These are phyloP conservation scores for Acacia acuminata DNA, from an alignment of 306 rosid species.

Conservation along the genomic window DNA sequence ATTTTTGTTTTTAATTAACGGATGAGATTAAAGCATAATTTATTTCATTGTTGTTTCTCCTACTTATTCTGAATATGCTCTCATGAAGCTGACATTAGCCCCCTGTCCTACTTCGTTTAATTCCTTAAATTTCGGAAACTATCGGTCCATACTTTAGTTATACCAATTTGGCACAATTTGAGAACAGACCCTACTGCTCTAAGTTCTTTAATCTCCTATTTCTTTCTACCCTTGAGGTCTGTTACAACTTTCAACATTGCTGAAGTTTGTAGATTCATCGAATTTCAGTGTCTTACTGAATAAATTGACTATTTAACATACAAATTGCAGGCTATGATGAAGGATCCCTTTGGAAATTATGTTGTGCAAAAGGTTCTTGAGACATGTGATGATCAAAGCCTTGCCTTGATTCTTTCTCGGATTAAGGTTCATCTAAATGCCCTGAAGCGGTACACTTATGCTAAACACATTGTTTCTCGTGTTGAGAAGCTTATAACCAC, in stretches of 20 bases:
- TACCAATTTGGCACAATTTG: background rate
- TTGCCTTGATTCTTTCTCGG: conserved; percentile 86
- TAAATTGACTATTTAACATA: conserved; percentile 21
- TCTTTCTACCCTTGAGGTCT: background rate
- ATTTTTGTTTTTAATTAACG: background rate
- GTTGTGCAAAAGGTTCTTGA: conserved; percentile 97
- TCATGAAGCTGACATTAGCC: background rate
- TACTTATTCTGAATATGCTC: background rate
- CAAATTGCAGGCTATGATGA: conserved; percentile 90
- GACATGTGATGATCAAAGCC: conserved; percentile 88
- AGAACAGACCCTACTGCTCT: background rate
- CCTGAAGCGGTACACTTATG: conserved; percentile 87
- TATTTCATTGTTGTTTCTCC: conserved; percentile 6
- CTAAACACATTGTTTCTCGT: conserved; percentile 94
- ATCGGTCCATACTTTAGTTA: background rate
- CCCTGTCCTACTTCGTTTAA: background rate
- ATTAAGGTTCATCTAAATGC: conserved; percentile 92
- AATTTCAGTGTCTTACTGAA: conserved; percentile 12
- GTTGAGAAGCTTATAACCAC: conserved; percentile 94
- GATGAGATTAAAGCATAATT: conserved; percentile 10
- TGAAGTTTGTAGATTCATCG: conserved; percentile 9
- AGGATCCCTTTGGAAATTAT: conserved; percentile 95
- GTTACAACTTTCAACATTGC: background rate
- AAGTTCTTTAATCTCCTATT: background rate
- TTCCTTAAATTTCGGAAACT: background rate